Evolutionary conservation across 768 basidiomycete species (phyloP).

Genomic region (Mycena filopes): DNA sequence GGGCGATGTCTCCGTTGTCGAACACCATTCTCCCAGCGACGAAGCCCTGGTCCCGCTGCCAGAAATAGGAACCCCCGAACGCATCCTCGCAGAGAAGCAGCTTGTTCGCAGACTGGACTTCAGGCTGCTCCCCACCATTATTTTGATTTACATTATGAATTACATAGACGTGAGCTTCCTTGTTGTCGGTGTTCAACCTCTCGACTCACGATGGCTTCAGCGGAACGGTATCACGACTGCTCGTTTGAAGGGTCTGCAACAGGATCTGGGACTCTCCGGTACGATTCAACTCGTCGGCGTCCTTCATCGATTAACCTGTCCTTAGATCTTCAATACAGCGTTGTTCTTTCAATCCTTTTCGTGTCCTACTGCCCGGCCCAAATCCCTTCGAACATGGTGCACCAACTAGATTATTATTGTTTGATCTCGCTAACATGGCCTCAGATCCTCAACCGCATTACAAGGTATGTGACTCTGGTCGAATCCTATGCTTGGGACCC

Average conservation of each 20-base stretch:
- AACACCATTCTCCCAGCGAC: neutral
- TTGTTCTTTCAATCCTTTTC: constrained; percentile 63
- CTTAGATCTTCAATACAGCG: constrained; percentile 63
- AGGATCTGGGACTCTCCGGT: constrained; percentile 60
- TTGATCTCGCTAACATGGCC: neutral
- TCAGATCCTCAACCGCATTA: constrained; percentile 65
- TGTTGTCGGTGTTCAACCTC: neutral
- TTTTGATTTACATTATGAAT: constrained; percentile 73
- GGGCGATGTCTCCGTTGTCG: constrained; percentile 12
- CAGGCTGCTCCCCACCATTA: constrained; percentile 65
- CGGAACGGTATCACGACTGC: constrained; percentile 63
- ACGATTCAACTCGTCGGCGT: too few species aligned
- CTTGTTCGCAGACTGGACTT: constrained; percentile 68
- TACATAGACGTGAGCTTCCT: constrained; percentile 66
- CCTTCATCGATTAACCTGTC: neutral
- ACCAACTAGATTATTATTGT: constrained; percentile 21
- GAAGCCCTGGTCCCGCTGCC: constrained; percentile 6
- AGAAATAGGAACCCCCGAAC: constrained; percentile 38
- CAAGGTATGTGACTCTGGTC: constrained; percentile 49
- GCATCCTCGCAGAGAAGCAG: constrained; percentile 49
- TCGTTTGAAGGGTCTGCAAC: constrained; percentile 60
- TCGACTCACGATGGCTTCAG: constrained; percentile 37
- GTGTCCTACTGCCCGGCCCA: constrained; percentile 73
- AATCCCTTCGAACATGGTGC: constrained; percentile 74
- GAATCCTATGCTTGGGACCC: neutral